Percentiles rank a stretch among this genome's conserved stretches.
These are phyloP conservation scores for Rhynchosporium graminicola DNA, from an alignment of 2,329 filamentous ascomycete species.

Conservation along the genomic window DNA sequence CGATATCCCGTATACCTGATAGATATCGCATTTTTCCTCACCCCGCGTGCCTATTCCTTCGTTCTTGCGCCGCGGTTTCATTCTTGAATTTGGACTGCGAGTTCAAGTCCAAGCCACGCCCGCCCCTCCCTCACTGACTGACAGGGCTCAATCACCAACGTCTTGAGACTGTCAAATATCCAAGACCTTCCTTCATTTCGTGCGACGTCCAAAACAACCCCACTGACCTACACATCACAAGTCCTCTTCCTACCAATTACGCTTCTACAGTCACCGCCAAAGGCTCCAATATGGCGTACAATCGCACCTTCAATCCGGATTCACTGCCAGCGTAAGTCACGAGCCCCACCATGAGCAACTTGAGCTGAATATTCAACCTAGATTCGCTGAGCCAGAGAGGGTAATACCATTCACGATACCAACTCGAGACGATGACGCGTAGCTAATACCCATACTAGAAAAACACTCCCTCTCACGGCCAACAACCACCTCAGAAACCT, in stretches of 20 bases:
- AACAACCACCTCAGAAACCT: slow-evolving; percentile 43
- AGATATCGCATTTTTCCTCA: background rate
- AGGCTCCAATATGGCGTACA: slow-evolving; percentile 77
- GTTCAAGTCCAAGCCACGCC: background rate
- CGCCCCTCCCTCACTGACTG: background rate
- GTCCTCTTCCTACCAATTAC: background rate
- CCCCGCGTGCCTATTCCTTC: background rate
- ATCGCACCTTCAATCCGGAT: slow-evolving; percentile 89
- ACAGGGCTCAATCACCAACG: slow-evolving; percentile 10
- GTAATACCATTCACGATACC: slow-evolving; percentile 34
- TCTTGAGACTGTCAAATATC: slow-evolving; percentile 8
- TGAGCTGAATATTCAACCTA: slow-evolving; percentile 34
- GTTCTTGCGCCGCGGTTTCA: slow-evolving; percentile 13
- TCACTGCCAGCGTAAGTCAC: slow-evolving; percentile 80
- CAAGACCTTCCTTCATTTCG: background rate
- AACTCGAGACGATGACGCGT: slow-evolving; percentile 5
- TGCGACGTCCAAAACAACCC: slow-evolving; percentile 10
- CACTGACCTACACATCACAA: slow-evolving; percentile 14
- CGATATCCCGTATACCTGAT: background rate
- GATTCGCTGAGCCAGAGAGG: slow-evolving; percentile 54
- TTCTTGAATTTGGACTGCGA: background rate
- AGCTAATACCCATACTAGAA: slow-evolving; percentile 16
- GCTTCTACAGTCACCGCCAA: slow-evolving; percentile 4
- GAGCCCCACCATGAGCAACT: slow-evolving; percentile 17
- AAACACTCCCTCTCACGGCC: slow-evolving; percentile 27